Evolutionary conservation across 768 basidiomycete species (phyloP).

Genomic region (Suillus subalutaceus): DNA sequence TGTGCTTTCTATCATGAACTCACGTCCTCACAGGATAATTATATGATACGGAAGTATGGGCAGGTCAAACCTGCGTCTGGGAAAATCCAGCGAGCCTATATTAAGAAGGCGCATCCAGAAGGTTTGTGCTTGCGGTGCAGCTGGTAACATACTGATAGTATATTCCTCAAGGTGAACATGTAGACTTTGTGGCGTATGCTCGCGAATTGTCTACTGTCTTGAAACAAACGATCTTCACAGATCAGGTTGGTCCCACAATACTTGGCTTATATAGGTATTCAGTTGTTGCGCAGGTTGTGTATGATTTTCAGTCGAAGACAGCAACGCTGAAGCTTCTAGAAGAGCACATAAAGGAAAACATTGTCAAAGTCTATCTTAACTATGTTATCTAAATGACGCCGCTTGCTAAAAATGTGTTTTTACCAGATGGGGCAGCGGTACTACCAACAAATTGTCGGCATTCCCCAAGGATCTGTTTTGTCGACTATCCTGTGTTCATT

Average conservation of each 20-base stretch:
- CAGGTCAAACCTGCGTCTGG: constrained; percentile 61
- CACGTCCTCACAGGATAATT: constrained; percentile 55
- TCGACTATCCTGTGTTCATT: constrained; percentile 92
- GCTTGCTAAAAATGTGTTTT: background rate
- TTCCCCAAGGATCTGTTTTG: constrained; percentile 97
- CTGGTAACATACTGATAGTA: background rate
- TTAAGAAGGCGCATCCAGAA: constrained; percentile 67
- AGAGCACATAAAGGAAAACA: constrained; percentile 90
- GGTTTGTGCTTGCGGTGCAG: constrained; percentile 39
- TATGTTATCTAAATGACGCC: background rate
- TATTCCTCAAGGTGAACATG: constrained; percentile 62
- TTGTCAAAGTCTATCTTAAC: constrained; percentile 70
- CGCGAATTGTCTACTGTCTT: constrained; percentile 64
- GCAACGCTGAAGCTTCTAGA: constrained; percentile 75
- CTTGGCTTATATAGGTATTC: background rate
- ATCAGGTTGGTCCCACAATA: constrained; percentile 55
- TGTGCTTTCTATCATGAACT: constrained; percentile 1
- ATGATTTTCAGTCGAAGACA: constrained; percentile 51
- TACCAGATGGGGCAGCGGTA: constrained; percentile 76
- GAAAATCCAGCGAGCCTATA: constrained; percentile 56
- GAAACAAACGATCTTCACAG: constrained; percentile 81
- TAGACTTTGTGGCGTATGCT: constrained; percentile 75
- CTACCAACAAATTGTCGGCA: constrained; percentile 87
- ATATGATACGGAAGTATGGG: constrained; percentile 71
- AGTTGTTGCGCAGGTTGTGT: constrained; percentile 47